Evolutionary conservation across 2,329 filamentous ascomycete genomes (phyloP).

Genomic region (Tolypocladium paradoxum): DNA sequence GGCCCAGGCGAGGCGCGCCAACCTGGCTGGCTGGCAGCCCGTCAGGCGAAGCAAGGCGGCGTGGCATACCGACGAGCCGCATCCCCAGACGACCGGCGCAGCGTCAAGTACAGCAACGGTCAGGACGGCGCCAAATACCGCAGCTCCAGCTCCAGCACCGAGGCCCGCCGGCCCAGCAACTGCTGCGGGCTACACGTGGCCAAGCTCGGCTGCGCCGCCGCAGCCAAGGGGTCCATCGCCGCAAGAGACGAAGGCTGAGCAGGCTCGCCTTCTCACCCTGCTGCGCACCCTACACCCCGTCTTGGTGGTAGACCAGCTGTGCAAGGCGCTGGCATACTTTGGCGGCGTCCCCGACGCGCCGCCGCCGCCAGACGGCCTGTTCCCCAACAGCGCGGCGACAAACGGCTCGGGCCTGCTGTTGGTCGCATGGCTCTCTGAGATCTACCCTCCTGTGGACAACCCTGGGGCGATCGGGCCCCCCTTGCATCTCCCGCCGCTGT

Average conservation of each 20-base stretch:
- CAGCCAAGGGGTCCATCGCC: slow-evolving; percentile 11
- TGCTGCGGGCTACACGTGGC: background rate
- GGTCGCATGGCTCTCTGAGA: slow-evolving; percentile 51
- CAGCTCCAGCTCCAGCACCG: background rate
- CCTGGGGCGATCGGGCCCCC: slow-evolving; percentile 1
- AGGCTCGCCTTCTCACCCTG: slow-evolving; percentile 47
- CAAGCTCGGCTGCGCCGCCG: background rate
- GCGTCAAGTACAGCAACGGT: background rate
- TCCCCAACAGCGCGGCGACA: slow-evolving; percentile 43
- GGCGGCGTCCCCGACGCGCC: slow-evolving; percentile 47
- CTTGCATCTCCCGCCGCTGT: background rate
- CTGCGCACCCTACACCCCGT: slow-evolving; percentile 44
- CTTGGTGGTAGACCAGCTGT: slow-evolving; percentile 50
- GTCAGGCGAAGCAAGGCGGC: slow-evolving; percentile 31
- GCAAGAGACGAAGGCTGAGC: slow-evolving; percentile 45
- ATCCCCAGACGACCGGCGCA: background rate
- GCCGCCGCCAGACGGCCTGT: slow-evolving; percentile 38
- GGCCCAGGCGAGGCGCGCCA: slow-evolving; percentile 44
- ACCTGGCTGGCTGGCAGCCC: slow-evolving; percentile 41
- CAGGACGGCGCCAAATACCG: background rate
- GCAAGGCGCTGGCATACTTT: slow-evolving; percentile 52
- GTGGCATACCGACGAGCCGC: slow-evolving; percentile 11
- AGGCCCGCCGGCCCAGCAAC: background rate
- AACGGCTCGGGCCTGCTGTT: slow-evolving; percentile 49
- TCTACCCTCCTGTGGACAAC: slow-evolving; percentile 39